Percentiles rank a stretch among this genome's conserved stretches.
phyloP scores from a whole-genome alignment of 73 alveolate species.

The Stentor roeselii region DNA sequence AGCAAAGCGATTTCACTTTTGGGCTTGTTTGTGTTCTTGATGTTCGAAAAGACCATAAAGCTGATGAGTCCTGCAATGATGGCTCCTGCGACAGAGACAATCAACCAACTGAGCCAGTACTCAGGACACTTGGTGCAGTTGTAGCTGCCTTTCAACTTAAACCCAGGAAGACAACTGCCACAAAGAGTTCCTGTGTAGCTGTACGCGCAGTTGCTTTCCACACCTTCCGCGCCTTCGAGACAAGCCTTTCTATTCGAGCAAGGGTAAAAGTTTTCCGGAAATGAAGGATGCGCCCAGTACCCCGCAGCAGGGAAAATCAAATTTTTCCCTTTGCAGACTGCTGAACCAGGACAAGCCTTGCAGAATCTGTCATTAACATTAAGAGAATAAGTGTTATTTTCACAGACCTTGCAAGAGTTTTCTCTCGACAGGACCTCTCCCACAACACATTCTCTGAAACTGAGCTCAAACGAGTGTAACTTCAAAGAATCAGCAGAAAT shows the following conservation, averaged over 20 bases:
- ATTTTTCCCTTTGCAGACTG: not conserved
- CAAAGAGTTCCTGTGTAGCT: conserved; percentile 23
- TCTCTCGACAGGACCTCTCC: not conserved
- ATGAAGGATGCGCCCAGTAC: not conserved
- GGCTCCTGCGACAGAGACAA: not conserved
- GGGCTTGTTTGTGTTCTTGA: not conserved
- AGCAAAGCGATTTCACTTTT: not conserved
- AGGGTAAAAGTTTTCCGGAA: not conserved
- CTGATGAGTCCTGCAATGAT: not conserved
- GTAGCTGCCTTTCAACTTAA: not conserved
- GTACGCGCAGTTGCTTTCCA: not conserved
- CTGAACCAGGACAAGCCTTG: not conserved
- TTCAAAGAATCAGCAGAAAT: not conserved
- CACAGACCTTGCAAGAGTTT: conserved; percentile 5
- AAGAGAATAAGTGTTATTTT: conserved; percentile 4
- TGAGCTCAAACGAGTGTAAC: not conserved
- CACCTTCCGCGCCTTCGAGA: not conserved
- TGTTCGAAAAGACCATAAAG: not conserved
- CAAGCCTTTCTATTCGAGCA: conserved; percentile 8
- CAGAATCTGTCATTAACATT: not conserved
- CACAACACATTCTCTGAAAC: not conserved
- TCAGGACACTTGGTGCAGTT: conserved; percentile 9
- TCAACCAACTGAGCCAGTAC: not conserved
- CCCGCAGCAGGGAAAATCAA: conserved; percentile 1
- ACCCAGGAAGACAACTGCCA: not conserved